phyloP scores from a whole-genome alignment of 306 rosid species.

The Cyclanthera cordifolia region DNA sequence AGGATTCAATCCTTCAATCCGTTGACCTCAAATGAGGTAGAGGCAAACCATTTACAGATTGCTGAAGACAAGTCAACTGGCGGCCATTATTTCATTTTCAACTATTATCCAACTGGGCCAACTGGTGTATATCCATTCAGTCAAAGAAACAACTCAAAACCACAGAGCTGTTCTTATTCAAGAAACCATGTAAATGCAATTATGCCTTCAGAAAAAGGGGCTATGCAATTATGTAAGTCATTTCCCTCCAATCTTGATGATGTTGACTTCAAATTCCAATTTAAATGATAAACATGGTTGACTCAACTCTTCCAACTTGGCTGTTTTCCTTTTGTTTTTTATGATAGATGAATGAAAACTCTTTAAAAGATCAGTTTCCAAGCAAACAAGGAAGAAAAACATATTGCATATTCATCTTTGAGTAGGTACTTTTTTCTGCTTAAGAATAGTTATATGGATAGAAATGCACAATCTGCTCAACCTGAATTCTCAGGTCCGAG shows the following conservation, averaged over 20 bases:
- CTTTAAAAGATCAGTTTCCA: not conserved
- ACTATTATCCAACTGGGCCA: not conserved
- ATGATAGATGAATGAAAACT: not conserved
- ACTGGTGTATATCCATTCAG: not conserved
- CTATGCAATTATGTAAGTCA: not conserved
- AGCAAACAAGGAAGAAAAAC: not conserved
- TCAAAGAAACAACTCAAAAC: not conserved
- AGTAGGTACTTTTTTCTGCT: not conserved
- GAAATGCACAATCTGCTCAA: conserved; percentile 13
- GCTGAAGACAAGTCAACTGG: not conserved
- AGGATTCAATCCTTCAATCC: conserved; percentile 12
- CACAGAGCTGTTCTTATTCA: not conserved
- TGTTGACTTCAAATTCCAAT: conserved; percentile 5
- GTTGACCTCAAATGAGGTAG: conserved; percentile 47
- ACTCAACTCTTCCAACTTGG: not conserved
- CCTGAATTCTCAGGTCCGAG: conserved; percentile 16
- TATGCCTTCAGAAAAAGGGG: not conserved
- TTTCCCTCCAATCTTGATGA: not conserved
- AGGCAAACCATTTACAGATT: conserved; percentile 55
- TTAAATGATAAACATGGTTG: not conserved
- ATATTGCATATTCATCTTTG: conserved; percentile 12
- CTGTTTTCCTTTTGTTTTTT: not conserved
- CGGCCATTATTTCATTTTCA: not conserved
- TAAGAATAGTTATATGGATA: conserved; percentile 10
- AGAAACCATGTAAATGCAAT: not conserved